Evolutionary conservation across 805 yeast species (phyloP).

Genomic region (Yarrowia alimentaria): DNA sequence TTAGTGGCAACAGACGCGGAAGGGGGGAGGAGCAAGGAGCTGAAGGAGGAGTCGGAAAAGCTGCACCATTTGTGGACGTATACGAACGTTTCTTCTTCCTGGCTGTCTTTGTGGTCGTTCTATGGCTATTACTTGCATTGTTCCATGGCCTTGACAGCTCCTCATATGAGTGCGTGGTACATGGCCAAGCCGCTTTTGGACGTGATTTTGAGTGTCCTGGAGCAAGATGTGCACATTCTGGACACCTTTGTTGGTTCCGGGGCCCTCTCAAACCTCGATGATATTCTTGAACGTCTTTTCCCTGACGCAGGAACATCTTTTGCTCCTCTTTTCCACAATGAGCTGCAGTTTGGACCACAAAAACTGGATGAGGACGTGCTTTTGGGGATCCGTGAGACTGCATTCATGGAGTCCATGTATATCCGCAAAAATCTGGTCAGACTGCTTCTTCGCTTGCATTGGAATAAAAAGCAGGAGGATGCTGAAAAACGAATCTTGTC

Average conservation of each 20-base stretch:
- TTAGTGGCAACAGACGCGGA: too few relatives aligned
- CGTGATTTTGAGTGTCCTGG: background rate
- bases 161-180: conserved; percentile 4
- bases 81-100: background rate
- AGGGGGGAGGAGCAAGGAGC: background rate
- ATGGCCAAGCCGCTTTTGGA: background rate
- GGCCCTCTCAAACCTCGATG: background rate
- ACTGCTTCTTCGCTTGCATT: too few relatives aligned
- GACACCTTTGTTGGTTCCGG: background rate
- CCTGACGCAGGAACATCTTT: background rate
- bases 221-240: background rate
- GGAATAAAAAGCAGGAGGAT: too few relatives aligned
- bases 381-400: background rate
- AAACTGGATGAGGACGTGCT: background rate
- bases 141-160: background rate
- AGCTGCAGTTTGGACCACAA: background rate
- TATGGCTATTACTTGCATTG: conserved; percentile 7
- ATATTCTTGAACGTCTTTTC: background rate
- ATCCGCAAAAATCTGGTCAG: too few relatives aligned
- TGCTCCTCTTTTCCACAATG: background rate
- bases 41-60: background rate
- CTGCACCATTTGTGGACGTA: background rate
- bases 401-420: conserved; percentile 1
- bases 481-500: background rate
- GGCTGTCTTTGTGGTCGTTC: background rate